phyloP scores from a whole-genome alignment of 2,329 filamentous ascomycete species.

The Coleophoma eucalyptorum region DNA sequence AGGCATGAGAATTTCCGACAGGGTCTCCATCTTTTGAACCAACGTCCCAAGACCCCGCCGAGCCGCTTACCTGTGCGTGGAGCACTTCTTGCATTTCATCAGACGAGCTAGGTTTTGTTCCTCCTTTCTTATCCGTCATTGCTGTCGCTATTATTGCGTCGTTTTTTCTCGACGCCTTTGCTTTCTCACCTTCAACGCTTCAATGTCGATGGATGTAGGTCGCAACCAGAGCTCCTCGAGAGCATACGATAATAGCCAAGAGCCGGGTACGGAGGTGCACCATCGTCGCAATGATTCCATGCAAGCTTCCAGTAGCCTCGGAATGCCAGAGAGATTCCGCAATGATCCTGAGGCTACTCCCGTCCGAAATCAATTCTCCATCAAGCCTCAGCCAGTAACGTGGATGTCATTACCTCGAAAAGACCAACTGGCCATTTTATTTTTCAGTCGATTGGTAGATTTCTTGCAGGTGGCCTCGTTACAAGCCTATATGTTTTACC shows the following conservation, averaged over 20 bases:
- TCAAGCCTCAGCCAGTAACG: conserved; percentile 43
- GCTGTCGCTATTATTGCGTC: no score
- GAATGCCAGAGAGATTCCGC: background rate
- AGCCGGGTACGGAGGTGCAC: background rate
- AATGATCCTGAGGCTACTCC: background rate
- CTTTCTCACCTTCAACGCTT: no score
- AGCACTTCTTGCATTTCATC: background rate
- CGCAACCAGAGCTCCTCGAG: no score
- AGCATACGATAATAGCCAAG: no score
- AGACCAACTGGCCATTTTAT: conserved; percentile 65
- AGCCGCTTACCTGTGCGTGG: background rate
- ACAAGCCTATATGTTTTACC: conserved; percentile 67
- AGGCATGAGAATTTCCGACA: no score
- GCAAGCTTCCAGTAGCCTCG: background rate
- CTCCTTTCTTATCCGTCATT: no score
- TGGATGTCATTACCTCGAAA: conserved; percentile 71
- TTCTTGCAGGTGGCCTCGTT: conserved; percentile 67
- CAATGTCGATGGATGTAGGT: no score
- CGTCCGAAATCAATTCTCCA: background rate
- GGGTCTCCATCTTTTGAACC: no score
- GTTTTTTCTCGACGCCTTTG: no score
- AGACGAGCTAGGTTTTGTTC: background rate
- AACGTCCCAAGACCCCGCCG: no score
- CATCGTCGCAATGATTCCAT: background rate
- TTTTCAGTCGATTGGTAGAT: conserved; percentile 67